phyloP scores from a whole-genome alignment of 257 asterid genomes.

The Asclepias syriaca region DNA sequence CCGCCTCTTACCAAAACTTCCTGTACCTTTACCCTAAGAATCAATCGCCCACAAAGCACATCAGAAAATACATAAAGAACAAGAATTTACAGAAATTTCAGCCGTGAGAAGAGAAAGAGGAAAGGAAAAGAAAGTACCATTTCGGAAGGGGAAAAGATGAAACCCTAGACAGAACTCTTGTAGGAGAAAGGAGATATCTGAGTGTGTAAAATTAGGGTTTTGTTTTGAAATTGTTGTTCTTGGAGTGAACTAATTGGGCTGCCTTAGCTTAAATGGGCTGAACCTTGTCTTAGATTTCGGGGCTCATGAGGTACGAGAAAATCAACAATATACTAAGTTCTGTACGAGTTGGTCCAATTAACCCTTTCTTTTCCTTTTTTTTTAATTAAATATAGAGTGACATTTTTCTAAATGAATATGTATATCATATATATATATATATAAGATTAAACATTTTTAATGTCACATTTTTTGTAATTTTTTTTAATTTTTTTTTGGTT shows the following conservation, averaged over 20 bases:
- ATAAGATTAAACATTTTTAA: too few relatives aligned
- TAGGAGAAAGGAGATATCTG: background rate
- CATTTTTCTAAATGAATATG: too few relatives aligned
- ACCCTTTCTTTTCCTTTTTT: too few relatives aligned
- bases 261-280: background rate
- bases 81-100: background rate
- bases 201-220: constrained; percentile 5
- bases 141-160: background rate
- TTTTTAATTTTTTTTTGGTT: too few relatives aligned
- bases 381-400: too few relatives aligned
- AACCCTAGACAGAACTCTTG: background rate
- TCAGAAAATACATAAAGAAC: background rate
- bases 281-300: background rate
- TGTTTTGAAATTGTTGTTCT: too few relatives aligned
- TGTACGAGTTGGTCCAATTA: too few relatives aligned
- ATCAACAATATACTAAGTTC: too few relatives aligned
- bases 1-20: constrained; percentile 31
- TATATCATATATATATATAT: too few relatives aligned
- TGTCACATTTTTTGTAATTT: too few relatives aligned
- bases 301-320: too few relatives aligned
- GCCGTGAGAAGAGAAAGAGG: background rate
- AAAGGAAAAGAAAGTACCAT: background rate
- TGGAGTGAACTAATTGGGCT: background rate
- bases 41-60: background rate
- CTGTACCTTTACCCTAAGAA: constrained; percentile 22